phyloP scores from a whole-genome alignment of 208 protist species.

The Acanthamoeba sp. region DNA sequence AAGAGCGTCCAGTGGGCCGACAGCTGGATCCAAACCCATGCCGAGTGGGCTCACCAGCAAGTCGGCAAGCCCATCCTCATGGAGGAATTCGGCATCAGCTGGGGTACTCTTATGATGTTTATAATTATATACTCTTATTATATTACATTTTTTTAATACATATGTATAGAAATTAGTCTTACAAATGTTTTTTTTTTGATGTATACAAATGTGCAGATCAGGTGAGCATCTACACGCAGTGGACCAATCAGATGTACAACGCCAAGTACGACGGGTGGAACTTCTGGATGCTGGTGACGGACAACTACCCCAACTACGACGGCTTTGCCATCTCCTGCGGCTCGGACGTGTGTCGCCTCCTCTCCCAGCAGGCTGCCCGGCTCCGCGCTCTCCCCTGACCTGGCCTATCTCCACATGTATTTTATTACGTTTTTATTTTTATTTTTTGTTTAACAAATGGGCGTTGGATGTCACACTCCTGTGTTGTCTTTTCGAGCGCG shows the following conservation, averaged over 20 bases:
- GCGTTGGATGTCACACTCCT: no score
- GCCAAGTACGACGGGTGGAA: neutral
- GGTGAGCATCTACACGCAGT: conserved; percentile 21
- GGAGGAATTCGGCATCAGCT: conserved; percentile 74
- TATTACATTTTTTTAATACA: neutral
- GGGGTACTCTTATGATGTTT: neutral
- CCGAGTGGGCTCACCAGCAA: neutral
- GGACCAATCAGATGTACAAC: conserved; percentile 7
- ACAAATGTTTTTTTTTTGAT: no score
- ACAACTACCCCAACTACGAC: conserved; percentile 41
- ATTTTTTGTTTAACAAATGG: no score
- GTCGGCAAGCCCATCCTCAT: conserved; percentile 73
- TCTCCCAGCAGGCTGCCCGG: neutral
- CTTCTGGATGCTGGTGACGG: conserved; percentile 38
- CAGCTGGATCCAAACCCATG: neutral
- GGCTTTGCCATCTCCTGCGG: neutral
- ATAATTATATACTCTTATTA: neutral
- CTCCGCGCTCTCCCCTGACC: neutral
- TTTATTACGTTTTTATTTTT: no score
- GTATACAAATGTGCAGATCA: neutral
- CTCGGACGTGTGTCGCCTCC: neutral
- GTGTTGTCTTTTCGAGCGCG: no score
- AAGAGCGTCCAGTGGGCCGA: conserved; percentile 38
- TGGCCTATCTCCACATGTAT: no score
- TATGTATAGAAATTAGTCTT: no score